These are phyloP conservation scores for Alternaria gaisen DNA, from an alignment of 2,329 filamentous ascomycete genomes.

Conservation along the genomic window DNA sequence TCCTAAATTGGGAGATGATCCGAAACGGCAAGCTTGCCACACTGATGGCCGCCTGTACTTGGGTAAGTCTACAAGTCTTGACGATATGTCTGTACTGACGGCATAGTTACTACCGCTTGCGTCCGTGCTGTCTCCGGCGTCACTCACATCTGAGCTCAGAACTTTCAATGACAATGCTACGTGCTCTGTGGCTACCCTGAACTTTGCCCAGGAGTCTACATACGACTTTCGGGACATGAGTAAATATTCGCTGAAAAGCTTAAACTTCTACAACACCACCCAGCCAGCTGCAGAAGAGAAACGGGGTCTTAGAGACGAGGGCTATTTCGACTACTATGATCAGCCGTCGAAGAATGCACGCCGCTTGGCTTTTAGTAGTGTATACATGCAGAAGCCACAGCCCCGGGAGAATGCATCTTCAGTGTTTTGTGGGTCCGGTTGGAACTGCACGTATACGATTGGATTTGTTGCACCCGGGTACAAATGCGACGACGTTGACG, in stretches of 20 bases:
- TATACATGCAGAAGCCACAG: conserved; percentile 46
- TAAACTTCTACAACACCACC: conserved; percentile 50
- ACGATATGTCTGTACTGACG: neutral
- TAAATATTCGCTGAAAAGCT: conserved; percentile 30
- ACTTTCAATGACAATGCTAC: conserved; percentile 19
- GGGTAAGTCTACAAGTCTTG: conserved; percentile 17
- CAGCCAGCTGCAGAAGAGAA: conserved; percentile 27
- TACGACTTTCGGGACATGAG: conserved; percentile 43
- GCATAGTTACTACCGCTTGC: conserved; percentile 49
- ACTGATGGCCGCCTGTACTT: conserved; percentile 46
- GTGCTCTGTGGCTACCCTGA: conserved; percentile 43
- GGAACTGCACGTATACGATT: conserved; percentile 47
- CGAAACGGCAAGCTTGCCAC: conserved; percentile 49
- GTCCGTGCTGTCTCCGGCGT: conserved; percentile 48
- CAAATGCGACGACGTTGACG: conserved; percentile 43
- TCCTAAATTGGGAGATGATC: conserved; percentile 47
- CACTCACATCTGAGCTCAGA: conserved; percentile 45
- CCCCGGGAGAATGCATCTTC: conserved; percentile 32
- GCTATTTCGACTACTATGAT: conserved; percentile 51
- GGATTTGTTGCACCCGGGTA: conserved; percentile 49
- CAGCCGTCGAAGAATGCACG: conserved; percentile 48
- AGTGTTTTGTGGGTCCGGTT: conserved; percentile 43
- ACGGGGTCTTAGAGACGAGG: conserved; percentile 6
- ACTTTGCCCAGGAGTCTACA: conserved; percentile 43
- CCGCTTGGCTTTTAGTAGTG: conserved; percentile 42